phyloP scores from a whole-genome alignment of 202 grass and related monocot genomes.

The Hordeum pubiflorum region DNA sequence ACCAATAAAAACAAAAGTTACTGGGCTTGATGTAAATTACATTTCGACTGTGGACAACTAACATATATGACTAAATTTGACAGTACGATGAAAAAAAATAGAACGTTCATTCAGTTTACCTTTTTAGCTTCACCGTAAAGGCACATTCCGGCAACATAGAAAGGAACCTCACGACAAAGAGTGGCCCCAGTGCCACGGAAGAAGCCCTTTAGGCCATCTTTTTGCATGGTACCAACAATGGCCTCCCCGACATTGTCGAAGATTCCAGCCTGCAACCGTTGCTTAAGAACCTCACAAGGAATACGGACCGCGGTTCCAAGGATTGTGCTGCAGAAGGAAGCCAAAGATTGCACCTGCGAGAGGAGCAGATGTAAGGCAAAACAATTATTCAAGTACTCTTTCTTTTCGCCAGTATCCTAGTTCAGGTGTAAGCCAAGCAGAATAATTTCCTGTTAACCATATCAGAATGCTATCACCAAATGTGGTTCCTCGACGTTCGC shows the following conservation, averaged over 20 bases:
- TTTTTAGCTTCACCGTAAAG: constrained; percentile 96
- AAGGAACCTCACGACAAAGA: constrained; percentile 90
- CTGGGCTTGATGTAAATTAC: neutral
- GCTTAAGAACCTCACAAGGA: constrained; percentile 88
- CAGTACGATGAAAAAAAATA: neutral
- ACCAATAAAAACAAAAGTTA: neutral
- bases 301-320: constrained; percentile 87
- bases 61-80: neutral
- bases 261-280: constrained; percentile 85
- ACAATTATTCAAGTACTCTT: neutral
- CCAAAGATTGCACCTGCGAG: constrained; percentile 76
- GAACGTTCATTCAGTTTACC: constrained; percentile 33
- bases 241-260: constrained; percentile 92
- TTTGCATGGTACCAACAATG: constrained; percentile 72
- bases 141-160: constrained; percentile 94
- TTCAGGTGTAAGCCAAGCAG: neutral
- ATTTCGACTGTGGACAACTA: no score
- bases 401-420: neutral
- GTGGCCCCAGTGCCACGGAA: constrained; percentile 96
- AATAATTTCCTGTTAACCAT: neutral
- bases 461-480: neutral
- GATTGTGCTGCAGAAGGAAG: constrained; percentile 95
- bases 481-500: neutral
- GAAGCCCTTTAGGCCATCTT: constrained; percentile 78
- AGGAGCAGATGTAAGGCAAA: neutral